Evolutionary conservation across 1,139 yeast species (phyloP), one percentile per base, ranked within the genome.

Genomic region (Geotrichum aggregatum): DNA sequence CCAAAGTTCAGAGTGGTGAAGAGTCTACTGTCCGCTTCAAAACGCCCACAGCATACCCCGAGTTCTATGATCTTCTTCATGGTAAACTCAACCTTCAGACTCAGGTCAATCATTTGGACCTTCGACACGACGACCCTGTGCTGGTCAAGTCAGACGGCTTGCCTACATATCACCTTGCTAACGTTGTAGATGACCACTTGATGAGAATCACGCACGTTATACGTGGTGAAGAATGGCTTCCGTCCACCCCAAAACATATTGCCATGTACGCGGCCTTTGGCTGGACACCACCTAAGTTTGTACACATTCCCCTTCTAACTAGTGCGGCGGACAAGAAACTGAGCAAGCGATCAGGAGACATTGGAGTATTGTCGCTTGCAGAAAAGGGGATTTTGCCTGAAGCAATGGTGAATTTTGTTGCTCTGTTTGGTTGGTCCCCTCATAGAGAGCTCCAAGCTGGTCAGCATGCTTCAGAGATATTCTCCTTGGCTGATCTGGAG

Each of bases 141-240:
- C 73, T 92, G 38, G 70, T 92, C 66, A 92, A 94, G 66, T 85
- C 96, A 7, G 98, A 92, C 65, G 92, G 94, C 0, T 72, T 87
- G 57, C 99, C 99, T 16, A 92, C 99, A 0, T 92, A 92, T 63
- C 99, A 92, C 69, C 84, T 92, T 64, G 98, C 98, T 19, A 91
- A 88, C 63, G 96, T 92, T 1, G 81, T 92, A 1, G 99, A 92
- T 64, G 99, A 92, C 66, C 95, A 91, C 66, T 70, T 86, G 48
- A 94, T 92, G 98, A 69, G 79, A 47, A 86, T 92, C 41, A 87
- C 97, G 0, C 98, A 94, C 67, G 98, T 92, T 8, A 82, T 92
- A 10, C 76, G 99, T 58, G 99, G 99, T 35, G 98, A 92, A 65
- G 98, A 92, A 67, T 94, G 99, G 99, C 72, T 92, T 8, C 84